Conservation (phyloP, 257 asterid species). For the Nyctanthes arbortristis region DNA sequence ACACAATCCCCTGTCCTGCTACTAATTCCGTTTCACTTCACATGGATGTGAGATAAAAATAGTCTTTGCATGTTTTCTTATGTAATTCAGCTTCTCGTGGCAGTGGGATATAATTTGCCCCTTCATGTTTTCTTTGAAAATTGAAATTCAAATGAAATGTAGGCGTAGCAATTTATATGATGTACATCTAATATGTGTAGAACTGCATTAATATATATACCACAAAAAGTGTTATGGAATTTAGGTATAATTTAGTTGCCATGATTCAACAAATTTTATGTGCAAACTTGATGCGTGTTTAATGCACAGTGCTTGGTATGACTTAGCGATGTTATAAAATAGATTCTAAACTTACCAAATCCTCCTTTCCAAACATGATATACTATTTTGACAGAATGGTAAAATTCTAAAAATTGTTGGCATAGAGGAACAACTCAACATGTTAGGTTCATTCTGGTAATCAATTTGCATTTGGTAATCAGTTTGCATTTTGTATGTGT, state of each 20-base stretch:
- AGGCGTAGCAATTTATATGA: too few relatives aligned
- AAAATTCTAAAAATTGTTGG: neutral
- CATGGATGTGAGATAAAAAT: neutral
- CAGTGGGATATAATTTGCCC: neutral
- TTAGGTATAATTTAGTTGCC: neutral
- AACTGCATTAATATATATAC: neutral
- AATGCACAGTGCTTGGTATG: neutral
- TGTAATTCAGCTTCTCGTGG: neutral
- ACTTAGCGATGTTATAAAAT: too few relatives aligned
- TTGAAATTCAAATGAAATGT: neutral
- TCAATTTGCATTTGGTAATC: too few relatives aligned
- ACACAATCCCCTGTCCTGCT: neutral
- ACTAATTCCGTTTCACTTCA: neutral
- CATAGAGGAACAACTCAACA: neutral
- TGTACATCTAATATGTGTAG: neutral
- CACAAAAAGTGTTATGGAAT: neutral
- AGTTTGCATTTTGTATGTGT: too few relatives aligned
- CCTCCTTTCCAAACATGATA: neutral
- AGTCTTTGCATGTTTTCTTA: neutral
- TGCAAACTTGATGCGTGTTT: neutral
- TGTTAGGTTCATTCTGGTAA: neutral
- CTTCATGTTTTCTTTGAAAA: neutral
- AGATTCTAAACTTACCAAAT: too few relatives aligned
- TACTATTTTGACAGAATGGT: neutral
- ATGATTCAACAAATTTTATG: neutral